Percentiles rank a stretch among this genome's conserved stretches.
These are phyloP conservation scores for Tetrahymena malaccensis DNA, from an alignment of 73 alveolate species.

Conservation along the genomic window DNA sequence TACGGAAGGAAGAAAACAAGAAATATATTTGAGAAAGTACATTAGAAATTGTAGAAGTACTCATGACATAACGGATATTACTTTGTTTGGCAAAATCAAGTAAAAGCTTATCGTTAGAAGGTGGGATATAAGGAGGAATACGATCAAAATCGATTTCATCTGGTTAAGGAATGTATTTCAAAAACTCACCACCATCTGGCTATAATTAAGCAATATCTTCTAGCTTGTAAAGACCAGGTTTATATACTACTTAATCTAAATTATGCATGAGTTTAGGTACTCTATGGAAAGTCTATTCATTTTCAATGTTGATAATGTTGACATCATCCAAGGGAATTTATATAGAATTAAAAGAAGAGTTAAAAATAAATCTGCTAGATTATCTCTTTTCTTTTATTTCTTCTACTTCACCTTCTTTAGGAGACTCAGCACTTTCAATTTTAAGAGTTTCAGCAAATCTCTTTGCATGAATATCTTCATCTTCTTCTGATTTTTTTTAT, in stretches of 20 bases:
- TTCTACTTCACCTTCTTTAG: not conserved
- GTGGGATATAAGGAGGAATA: conserved; percentile 28
- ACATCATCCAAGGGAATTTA: conserved; percentile 6
- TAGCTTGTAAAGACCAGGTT: conserved; percentile 42
- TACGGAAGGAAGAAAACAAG: conserved; percentile 54
- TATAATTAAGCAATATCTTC: conserved; percentile 6
- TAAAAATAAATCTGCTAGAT: not conserved
- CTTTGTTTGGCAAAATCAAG: conserved; percentile 5
- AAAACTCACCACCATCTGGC: conserved; percentile 26
- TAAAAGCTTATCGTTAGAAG: conserved; percentile 37
- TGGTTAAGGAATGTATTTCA: conserved; percentile 2
- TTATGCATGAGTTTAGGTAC: conserved; percentile 27
- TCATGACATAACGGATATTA: conserved; percentile 10
- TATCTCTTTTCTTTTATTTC: not conserved
- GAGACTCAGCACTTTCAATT: not conserved
- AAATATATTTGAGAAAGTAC: conserved; percentile 60
- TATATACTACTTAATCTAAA: conserved; percentile 13
- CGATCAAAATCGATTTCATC: conserved; percentile 5
- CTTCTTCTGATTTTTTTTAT: not conserved
- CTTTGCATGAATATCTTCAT: conserved; percentile 31
- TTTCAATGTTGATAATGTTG: conserved; percentile 9
- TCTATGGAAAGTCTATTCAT: conserved; percentile 4
- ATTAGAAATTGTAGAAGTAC: conserved; percentile 60
- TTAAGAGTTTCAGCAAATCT: conserved; percentile 19
- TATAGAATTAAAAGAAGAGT: not conserved